Percentiles rank a stretch among this genome's conserved stretches.
Conservation (phyloP, 2,329 filamentous ascomycete species). For the Hymenoscyphus occultus region DNA sequence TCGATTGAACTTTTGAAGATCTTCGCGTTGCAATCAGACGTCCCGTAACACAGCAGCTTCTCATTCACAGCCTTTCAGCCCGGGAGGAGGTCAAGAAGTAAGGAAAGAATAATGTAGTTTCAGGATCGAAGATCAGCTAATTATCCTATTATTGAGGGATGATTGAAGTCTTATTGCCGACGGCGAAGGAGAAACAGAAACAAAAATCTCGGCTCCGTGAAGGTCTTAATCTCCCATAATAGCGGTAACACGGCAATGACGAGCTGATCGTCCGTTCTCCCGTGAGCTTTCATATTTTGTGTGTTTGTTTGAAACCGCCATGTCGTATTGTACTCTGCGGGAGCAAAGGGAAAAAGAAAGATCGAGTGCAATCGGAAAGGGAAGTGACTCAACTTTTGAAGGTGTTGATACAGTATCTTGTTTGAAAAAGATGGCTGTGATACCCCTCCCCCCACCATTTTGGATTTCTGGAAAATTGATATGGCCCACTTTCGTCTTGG, state of each 20-base stretch:
- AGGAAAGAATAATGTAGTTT: neutral
- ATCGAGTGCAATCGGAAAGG: too few species aligned
- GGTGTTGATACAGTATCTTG: too few species aligned
- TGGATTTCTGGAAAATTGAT: too few species aligned
- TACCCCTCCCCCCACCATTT: too few species aligned
- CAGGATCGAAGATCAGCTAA: neutral
- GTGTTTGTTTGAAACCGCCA: constrained; percentile 3
- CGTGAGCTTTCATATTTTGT: neutral
- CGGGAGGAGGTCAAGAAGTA: neutral
- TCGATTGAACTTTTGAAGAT: neutral
- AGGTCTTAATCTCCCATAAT: constrained; percentile 9
- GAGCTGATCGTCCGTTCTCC: constrained; percentile 4
- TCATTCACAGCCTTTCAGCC: neutral
- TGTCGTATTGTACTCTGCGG: neutral
- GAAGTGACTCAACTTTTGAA: too few species aligned
- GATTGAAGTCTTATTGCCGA: neutral
- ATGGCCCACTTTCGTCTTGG: too few species aligned
- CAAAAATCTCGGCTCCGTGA: constrained; percentile 10
- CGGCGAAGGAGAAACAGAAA: neutral
- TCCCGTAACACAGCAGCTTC: neutral
- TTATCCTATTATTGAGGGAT: neutral
- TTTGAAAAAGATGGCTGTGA: too few species aligned
- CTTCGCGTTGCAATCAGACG: neutral
- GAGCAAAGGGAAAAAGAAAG: too few species aligned
- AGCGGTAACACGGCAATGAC: constrained; percentile 5